Conservation (phyloP, 1,139 yeast species). For the Kodamaea ohmeri region DNA sequence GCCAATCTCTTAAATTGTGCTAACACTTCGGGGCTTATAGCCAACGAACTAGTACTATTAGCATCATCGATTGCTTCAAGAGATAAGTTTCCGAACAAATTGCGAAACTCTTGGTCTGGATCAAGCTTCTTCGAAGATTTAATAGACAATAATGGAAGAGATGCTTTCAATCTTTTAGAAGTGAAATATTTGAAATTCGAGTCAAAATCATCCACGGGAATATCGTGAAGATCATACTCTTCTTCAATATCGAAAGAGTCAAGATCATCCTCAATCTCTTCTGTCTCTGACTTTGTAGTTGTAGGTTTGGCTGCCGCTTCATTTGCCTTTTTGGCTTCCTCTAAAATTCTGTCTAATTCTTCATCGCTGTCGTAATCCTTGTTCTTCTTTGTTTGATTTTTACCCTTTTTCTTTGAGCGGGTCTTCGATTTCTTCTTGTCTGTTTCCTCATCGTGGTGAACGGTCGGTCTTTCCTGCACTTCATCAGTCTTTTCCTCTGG, state of each 20-base stretch:
- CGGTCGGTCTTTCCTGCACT: conserved; percentile 17
- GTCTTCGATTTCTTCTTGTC: conserved; percentile 7
- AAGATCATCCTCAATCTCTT: conserved; percentile 18
- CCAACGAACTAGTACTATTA: conserved; percentile 56
- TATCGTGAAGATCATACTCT: conserved; percentile 30
- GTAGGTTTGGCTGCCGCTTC: conserved; percentile 14
- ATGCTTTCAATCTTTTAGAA: conserved; percentile 35
- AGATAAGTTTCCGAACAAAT: conserved; percentile 72
- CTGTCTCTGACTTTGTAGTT: not conserved
- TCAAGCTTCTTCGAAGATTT: conserved; percentile 57
- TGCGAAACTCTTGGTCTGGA: conserved; percentile 74
- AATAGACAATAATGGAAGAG: conserved; percentile 42
- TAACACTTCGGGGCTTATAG: conserved; percentile 64
- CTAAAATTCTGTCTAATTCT: conserved; percentile 41
- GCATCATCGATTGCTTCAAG: conserved; percentile 70
- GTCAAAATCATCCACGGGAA: conserved; percentile 36
- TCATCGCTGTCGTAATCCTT: conserved; percentile 34
- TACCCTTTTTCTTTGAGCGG: conserved; percentile 14
- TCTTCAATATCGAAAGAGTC: conserved; percentile 31
- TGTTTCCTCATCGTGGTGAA: conserved; percentile 16
- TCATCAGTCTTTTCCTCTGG: conserved; percentile 9
- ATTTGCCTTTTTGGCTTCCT: conserved; percentile 34
- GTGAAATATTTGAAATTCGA: conserved; percentile 48
- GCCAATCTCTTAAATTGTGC: conserved; percentile 62
- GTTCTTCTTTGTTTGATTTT: not conserved